Evolutionary conservation across 2,329 filamentous ascomycete species (phyloP).

Genomic region (Botrytis squamosa): DNA sequence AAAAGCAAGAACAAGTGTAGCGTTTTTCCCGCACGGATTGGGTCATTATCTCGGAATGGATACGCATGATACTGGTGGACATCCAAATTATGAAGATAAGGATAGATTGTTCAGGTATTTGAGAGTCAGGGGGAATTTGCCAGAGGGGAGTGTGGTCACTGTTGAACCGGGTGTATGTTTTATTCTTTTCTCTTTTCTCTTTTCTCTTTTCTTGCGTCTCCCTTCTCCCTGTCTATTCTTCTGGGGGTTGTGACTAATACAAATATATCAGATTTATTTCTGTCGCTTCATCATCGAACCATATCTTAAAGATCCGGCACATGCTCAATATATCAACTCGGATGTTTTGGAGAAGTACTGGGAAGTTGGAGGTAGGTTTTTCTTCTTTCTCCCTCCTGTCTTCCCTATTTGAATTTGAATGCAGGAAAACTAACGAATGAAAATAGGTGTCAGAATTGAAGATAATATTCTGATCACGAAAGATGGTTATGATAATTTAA

Average conservation of each 20-base stretch:
- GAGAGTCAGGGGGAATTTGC: slow-evolving; percentile 71
- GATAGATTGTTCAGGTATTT: slow-evolving; percentile 88
- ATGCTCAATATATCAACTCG: slow-evolving; percentile 74
- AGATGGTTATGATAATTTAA: slow-evolving; percentile 69
- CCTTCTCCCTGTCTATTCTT: neutral
- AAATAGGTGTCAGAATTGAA: slow-evolving; percentile 56
- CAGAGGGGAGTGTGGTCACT: slow-evolving; percentile 80
- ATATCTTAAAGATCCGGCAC: slow-evolving; percentile 69
- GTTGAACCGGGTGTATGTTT: slow-evolving; percentile 82
- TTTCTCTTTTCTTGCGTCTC: neutral
- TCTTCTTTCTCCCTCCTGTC: neutral
- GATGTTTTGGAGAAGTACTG: slow-evolving; percentile 75
- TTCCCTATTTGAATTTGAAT: neutral
- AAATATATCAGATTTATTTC: slow-evolving; percentile 70
- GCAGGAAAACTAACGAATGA: neutral
- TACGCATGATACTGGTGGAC: slow-evolving; percentile 82
- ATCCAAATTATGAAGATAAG: slow-evolving; percentile 73
- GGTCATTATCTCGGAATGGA: slow-evolving; percentile 93
- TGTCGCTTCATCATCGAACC: slow-evolving; percentile 85
- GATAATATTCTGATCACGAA: slow-evolving; percentile 73
- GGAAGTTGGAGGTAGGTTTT: slow-evolving; percentile 60
- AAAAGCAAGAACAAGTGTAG: slow-evolving; percentile 73
- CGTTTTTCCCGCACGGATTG: slow-evolving; percentile 89
- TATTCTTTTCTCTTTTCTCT: neutral
- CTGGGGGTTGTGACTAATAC: neutral